phyloP scores from a whole-genome alignment of 495 filamentous ascomycete species.

The Terfezia claveryi region DNA sequence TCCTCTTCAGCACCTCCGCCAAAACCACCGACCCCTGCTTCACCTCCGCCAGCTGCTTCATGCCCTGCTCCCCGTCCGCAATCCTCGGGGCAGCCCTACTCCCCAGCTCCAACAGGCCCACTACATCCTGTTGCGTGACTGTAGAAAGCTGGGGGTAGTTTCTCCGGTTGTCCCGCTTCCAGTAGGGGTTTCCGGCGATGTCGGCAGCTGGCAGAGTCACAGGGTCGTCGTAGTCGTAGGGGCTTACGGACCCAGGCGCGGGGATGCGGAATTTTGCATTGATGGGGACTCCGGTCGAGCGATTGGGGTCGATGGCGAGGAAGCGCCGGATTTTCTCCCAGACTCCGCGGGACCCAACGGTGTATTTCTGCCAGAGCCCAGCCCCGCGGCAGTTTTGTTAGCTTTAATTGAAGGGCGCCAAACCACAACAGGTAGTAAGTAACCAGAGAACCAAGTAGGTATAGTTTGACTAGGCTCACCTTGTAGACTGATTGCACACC shows the following conservation, averaged over 20 bases:
- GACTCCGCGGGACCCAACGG: slow-evolving; percentile 73
- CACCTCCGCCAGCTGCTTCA: slow-evolving; percentile 58
- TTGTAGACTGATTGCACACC: neutral
- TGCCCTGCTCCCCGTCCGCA: slow-evolving; percentile 63
- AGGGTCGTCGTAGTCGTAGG: slow-evolving; percentile 63
- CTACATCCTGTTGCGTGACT: slow-evolving; percentile 65
- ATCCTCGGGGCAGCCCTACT: slow-evolving; percentile 61
- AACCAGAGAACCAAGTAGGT: neutral
- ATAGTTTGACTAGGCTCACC: neutral
- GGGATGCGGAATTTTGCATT: slow-evolving; percentile 86
- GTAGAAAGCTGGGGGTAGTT: slow-evolving; percentile 65
- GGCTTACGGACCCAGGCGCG: slow-evolving; percentile 57
- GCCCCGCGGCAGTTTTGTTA: neutral
- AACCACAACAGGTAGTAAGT: neutral
- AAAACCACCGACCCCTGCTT: slow-evolving; percentile 53
- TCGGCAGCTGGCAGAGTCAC: slow-evolving; percentile 82
- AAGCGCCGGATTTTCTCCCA: slow-evolving; percentile 65
- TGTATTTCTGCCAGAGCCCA: slow-evolving; percentile 56
- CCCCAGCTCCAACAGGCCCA: slow-evolving; percentile 65
- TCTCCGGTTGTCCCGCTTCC: slow-evolving; percentile 77
- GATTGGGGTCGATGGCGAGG: slow-evolving; percentile 65
- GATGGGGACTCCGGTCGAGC: slow-evolving; percentile 75
- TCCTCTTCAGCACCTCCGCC: slow-evolving; percentile 44
- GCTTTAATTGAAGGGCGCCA: neutral
- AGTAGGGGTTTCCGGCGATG: slow-evolving; percentile 94